Conservation (phyloP, 192 early-diverging fungal genomes). For the Pilobolus umbonatus region DNA sequence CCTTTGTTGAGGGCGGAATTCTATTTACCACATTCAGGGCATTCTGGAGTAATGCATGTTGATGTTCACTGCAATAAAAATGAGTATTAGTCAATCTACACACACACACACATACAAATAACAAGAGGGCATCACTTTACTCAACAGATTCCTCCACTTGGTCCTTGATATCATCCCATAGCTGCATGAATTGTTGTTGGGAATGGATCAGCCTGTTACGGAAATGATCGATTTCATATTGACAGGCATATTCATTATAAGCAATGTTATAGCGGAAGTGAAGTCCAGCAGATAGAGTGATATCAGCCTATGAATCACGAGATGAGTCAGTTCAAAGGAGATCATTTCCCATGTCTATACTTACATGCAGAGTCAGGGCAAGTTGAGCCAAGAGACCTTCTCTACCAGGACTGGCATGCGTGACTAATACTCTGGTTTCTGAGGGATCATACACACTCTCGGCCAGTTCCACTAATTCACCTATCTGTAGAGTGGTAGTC, state of each 20-base stretch:
- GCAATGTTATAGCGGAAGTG: slow-evolving; percentile 60
- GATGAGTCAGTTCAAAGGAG: not conserved
- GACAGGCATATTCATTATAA: slow-evolving; percentile 57
- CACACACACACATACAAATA: not conserved
- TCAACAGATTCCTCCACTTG: slow-evolving; percentile 50
- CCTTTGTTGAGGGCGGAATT: slow-evolving; percentile 34
- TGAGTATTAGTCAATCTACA: not conserved
- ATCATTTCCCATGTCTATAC: too few species aligned
- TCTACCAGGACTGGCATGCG: slow-evolving; percentile 55
- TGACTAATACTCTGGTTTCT: slow-evolving; percentile 53
- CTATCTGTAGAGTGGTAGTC: slow-evolving; percentile 59
- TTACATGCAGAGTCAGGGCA: slow-evolving; percentile 46
- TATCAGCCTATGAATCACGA: slow-evolving; percentile 42
- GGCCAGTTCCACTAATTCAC: slow-evolving; percentile 55
- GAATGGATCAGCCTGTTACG: slow-evolving; percentile 44
- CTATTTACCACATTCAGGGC: slow-evolving; percentile 50
- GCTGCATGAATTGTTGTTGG: slow-evolving; percentile 45
- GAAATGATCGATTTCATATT: slow-evolving; percentile 49
- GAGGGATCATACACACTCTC: slow-evolving; percentile 48
- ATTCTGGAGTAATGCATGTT: slow-evolving; percentile 46
- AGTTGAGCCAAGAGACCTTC: slow-evolving; percentile 55
- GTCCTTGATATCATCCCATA: slow-evolving; percentile 50
- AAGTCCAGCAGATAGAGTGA: slow-evolving; percentile 58
- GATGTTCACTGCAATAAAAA: slow-evolving; percentile 36
- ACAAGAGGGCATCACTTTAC: slow-evolving; percentile 26